Percentiles rank a stretch among this genome's conserved stretches.
Evolutionary conservation across 1,139 yeast species (phyloP).

Genomic region (Suhomyces ambrosiae): DNA sequence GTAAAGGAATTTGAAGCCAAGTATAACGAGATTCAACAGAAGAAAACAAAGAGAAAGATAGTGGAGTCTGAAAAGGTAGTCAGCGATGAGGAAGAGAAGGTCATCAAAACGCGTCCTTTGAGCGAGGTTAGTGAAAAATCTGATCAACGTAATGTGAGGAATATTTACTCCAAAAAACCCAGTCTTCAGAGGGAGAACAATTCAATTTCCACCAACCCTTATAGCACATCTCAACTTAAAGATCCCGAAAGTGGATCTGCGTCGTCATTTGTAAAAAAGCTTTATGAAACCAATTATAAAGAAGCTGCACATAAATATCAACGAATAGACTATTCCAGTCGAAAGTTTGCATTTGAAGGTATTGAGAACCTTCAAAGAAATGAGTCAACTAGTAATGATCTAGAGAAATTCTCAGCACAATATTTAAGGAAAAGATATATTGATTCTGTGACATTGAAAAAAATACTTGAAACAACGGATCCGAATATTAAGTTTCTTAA

Average conservation of each 20-base stretch:
- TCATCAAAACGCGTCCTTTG: no score
- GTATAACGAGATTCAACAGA: slow-evolving; percentile 20
- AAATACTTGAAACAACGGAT: slow-evolving; percentile 40
- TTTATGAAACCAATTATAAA: slow-evolving; percentile 14
- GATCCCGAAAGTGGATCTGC: slow-evolving; percentile 4
- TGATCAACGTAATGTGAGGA: no score
- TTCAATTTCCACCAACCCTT: neutral
- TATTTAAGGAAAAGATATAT: slow-evolving; percentile 47
- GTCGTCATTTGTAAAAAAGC: slow-evolving; percentile 16
- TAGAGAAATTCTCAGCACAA: slow-evolving; percentile 21
- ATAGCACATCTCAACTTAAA: neutral
- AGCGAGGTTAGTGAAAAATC: no score
- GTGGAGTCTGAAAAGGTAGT: slow-evolving; percentile 2
- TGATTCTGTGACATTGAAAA: slow-evolving; percentile 30
- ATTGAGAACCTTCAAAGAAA: slow-evolving; percentile 13
- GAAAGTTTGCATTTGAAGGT: slow-evolving; percentile 23
- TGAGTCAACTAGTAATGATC: slow-evolving; percentile 12
- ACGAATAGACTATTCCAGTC: slow-evolving; percentile 18
- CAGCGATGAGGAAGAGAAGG: slow-evolving; percentile 2
- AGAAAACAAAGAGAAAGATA: slow-evolving; percentile 12
- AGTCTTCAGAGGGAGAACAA: neutral
- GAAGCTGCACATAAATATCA: slow-evolving; percentile 12
- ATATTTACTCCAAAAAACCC: no score
- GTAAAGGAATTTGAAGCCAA: slow-evolving; percentile 26
- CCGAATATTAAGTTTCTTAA: slow-evolving; percentile 46